A percentile compares a stretch with the other conserved stretches of the same genome.
These are phyloP conservation scores for Aspergillus carlsbadensis DNA, from an alignment of 495 filamentous ascomycete species.

Conservation along the genomic window DNA sequence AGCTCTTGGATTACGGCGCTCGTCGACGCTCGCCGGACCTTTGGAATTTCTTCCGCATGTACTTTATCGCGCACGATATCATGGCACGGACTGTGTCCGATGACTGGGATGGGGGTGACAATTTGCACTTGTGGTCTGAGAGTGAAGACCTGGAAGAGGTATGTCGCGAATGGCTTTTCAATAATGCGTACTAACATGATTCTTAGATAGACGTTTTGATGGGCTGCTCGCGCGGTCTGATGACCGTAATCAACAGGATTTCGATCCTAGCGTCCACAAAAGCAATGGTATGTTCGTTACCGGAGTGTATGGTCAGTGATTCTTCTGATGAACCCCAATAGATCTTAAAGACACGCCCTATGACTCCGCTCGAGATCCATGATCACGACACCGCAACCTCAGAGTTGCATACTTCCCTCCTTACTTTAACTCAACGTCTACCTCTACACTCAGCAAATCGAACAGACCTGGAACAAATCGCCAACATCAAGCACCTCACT, in stretches of 20 bases:
- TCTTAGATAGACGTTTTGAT: slow-evolving; percentile 18
- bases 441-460: slow-evolving; percentile 8
- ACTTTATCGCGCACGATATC: slow-evolving; percentile 25
- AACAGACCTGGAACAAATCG: slow-evolving; percentile 13
- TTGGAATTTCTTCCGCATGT: slow-evolving; percentile 20
- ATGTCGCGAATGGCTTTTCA: background rate
- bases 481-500: slow-evolving; percentile 17
- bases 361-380: background rate
- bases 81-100: slow-evolving; percentile 17
- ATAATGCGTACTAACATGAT: background rate
- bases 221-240: slow-evolving; percentile 22
- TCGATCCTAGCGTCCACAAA: slow-evolving; percentile 9
- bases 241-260: slow-evolving; percentile 17
- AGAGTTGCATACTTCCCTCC: background rate
- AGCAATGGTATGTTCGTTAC: background rate
- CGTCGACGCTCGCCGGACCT: background rate
- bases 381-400: background rate
- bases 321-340: background rate
- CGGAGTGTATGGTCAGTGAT: background rate
- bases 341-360: background rate
- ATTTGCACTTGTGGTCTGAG: slow-evolving; percentile 12
- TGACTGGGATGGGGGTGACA: background rate
- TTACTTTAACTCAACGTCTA: slow-evolving; percentile 12
- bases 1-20: slow-evolving; percentile 3
- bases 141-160: slow-evolving; percentile 23